Evolutionary conservation across 768 basidiomycete genomes (phyloP).

Genomic region (Trametes coccinea): DNA sequence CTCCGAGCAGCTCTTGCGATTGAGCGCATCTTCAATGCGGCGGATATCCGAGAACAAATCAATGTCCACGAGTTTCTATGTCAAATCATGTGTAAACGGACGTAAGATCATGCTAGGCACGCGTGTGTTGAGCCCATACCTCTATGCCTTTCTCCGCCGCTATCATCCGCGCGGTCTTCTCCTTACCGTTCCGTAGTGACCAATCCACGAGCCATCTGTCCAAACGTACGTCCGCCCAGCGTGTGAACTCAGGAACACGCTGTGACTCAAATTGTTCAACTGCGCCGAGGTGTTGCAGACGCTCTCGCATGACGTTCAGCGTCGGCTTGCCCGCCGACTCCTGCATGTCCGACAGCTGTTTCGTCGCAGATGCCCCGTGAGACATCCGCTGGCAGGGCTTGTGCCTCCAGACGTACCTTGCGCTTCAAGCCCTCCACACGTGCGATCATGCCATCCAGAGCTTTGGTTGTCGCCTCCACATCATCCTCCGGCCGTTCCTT

Average conservation of each 20-base stretch:
- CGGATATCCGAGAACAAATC: constrained; percentile 89
- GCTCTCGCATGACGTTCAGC: constrained; percentile 71
- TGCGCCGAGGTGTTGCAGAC: constrained; percentile 67
- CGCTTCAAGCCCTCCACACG: constrained; percentile 80
- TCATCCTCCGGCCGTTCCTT: constrained; percentile 34
- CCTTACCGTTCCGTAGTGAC: constrained; percentile 77
- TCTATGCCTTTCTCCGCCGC: constrained; percentile 79
- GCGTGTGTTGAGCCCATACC: constrained; percentile 40
- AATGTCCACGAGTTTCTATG: constrained; percentile 83
- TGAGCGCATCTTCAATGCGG: constrained; percentile 81
- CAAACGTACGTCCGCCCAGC: constrained; percentile 79
- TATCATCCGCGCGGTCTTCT: constrained; percentile 72
- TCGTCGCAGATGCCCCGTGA: neutral
- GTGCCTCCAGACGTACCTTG: constrained; percentile 58
- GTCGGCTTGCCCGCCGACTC: constrained; percentile 52
- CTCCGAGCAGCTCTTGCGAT: constrained; percentile 76
- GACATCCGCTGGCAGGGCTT: neutral
- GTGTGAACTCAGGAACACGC: constrained; percentile 57
- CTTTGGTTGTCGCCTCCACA: constrained; percentile 48
- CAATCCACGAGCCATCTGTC: constrained; percentile 94
- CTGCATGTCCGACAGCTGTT: constrained; percentile 53
- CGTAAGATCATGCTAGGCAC: neutral
- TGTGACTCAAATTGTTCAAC: constrained; percentile 58
- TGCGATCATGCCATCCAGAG: constrained; percentile 75
- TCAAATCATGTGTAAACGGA: constrained; percentile 7